Conservation (phyloP, 2,329 filamentous ascomycete species). For the Fusarium stilboides region DNA sequence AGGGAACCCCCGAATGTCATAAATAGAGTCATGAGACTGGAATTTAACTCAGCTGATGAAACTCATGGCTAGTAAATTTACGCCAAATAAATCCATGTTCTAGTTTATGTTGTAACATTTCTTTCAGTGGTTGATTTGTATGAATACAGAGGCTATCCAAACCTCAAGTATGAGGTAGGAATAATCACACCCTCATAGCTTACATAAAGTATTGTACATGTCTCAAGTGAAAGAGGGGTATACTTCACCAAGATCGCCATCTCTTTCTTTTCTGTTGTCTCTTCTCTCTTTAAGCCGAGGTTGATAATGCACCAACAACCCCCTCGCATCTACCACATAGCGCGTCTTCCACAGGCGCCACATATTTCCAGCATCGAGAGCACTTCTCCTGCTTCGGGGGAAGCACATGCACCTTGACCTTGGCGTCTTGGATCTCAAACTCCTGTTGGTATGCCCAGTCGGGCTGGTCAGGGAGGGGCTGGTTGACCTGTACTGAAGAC, state of each 20-base stretch:
- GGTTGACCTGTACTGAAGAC: conserved; percentile 71
- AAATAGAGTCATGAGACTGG: conserved; percentile 34
- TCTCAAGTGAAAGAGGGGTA: conserved; percentile 36
- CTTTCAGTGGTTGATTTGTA: conserved; percentile 16
- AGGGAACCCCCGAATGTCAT: conserved; percentile 26
- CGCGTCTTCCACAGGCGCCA: conserved; percentile 74
- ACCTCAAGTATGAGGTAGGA: conserved; percentile 2
- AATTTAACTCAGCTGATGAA: conserved; percentile 32
- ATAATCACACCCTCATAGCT: conserved; percentile 22
- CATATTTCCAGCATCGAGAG: conserved; percentile 89
- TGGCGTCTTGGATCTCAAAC: conserved; percentile 59
- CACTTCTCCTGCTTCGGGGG: conserved; percentile 78
- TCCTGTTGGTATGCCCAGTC: conserved; percentile 61
- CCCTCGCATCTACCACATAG: conserved; percentile 83
- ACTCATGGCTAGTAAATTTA: conserved; percentile 8
- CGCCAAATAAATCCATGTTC: not conserved
- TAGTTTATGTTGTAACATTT: conserved; percentile 1
- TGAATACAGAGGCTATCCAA: conserved; percentile 19
- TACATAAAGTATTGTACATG: conserved; percentile 40
- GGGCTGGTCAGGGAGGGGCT: conserved; percentile 46
- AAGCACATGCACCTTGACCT: conserved; percentile 61
- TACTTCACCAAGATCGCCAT: conserved; percentile 14
- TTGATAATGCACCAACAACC: conserved; percentile 62
- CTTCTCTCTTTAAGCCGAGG: conserved; percentile 21
- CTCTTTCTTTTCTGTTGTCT: conserved; percentile 19